Percentiles rank a stretch among this genome's conserved stretches.
Evolutionary conservation across 2,329 filamentous ascomycete species (phyloP).

Genomic region (Diaporthe vexans): DNA sequence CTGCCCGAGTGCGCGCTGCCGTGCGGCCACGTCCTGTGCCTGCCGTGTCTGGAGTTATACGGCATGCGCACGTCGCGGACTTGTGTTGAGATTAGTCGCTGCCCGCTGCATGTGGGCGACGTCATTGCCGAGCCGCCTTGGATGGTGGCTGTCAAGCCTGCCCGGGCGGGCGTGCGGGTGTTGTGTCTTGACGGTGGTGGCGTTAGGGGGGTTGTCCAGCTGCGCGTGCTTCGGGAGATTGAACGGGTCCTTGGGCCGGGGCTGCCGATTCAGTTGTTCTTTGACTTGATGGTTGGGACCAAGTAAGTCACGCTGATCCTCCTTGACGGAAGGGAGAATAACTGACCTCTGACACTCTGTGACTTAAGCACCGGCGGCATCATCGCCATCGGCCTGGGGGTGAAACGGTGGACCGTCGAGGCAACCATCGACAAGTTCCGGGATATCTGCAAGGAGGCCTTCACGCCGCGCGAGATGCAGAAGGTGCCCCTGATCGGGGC

Average conservation of each 20-base stretch:
- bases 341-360: neutral
- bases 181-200: slow-evolving; percentile 15
- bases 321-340: no score
- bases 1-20: slow-evolving; percentile 26
- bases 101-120: neutral
- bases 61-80: slow-evolving; percentile 7
- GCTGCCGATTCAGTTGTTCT: slow-evolving; percentile 13
- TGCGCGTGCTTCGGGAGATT: neutral
- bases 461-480: slow-evolving; percentile 27
- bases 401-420: slow-evolving; percentile 22
- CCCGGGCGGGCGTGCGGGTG: slow-evolving; percentile 49
- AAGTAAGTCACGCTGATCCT: neutral
- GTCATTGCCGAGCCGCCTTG: slow-evolving; percentile 45
- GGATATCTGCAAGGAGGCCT: slow-evolving; percentile 14
- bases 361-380: slow-evolving; percentile 6
- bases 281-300: slow-evolving; percentile 26
- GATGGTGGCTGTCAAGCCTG: slow-evolving; percentile 50
- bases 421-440: slow-evolving; percentile 8
- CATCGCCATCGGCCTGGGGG: slow-evolving; percentile 3
- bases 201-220: neutral
- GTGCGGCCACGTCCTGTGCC: slow-evolving; percentile 13
- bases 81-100: slow-evolving; percentile 5
- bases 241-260: slow-evolving; percentile 22
- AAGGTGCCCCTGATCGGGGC: slow-evolving; percentile 8
- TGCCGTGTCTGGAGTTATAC: neutral